Evolutionary conservation across 1,284 basidiomycete genomes (phyloP).

Genomic region (Ganoderma resinaceum): DNA sequence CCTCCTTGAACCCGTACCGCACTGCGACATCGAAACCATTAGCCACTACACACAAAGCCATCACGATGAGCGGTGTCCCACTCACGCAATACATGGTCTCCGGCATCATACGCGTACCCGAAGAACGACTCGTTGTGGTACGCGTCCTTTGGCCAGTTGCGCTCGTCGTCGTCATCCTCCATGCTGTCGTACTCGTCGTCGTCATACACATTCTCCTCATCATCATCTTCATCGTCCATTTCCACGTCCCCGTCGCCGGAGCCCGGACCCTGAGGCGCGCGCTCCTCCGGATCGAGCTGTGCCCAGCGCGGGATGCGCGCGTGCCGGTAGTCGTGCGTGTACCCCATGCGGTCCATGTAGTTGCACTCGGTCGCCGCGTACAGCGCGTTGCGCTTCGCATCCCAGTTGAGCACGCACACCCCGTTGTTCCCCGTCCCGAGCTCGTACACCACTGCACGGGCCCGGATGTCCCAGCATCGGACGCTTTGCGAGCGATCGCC

Average conservation of each 20-base stretch:
- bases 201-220: constrained; percentile 4
- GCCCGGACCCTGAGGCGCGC: not conserved
- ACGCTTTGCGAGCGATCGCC: constrained; percentile 39
- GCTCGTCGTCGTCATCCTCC: constrained; percentile 28
- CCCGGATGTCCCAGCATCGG: constrained; percentile 49
- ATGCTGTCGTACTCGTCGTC: constrained; percentile 17
- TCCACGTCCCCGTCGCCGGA: constrained; percentile 33
- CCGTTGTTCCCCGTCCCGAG: constrained; percentile 50
- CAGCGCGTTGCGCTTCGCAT: constrained; percentile 38
- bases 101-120: constrained; percentile 46
- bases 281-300: constrained; percentile 18
- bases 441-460: constrained; percentile 44
- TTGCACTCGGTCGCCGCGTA: constrained; percentile 46
- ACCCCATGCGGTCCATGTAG: constrained; percentile 42
- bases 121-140: constrained; percentile 44
- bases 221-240: constrained; percentile 31
- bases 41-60: not conserved
- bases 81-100: constrained; percentile 42
- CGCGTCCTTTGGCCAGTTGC: constrained; percentile 44
- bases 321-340: constrained; percentile 40
- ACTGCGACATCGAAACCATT: not conserved
- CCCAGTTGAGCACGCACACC: constrained; percentile 45
- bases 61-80: not conserved
- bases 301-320: constrained; percentile 32
- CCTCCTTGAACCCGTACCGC: constrained; percentile 20